phyloP scores from a whole-genome alignment of 306 rosid species.

The Rubus parviflorus region DNA sequence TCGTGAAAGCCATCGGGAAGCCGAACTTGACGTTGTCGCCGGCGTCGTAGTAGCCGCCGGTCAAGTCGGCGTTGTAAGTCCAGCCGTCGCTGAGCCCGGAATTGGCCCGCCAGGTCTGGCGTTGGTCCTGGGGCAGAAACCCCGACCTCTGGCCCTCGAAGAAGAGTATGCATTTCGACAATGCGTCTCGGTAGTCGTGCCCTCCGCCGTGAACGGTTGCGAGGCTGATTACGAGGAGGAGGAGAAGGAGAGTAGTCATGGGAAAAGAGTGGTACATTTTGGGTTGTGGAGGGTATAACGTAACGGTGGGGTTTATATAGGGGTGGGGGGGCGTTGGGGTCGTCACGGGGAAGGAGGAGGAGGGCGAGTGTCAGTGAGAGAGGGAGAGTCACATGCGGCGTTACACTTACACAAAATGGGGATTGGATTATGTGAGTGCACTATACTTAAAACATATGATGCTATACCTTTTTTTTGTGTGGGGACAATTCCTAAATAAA shows the following conservation, averaged over 20 bases:
- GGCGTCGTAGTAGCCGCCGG: slow-evolving; percentile 96
- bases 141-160: slow-evolving; percentile 95
- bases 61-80: slow-evolving; percentile 62
- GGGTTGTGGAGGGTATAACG: neutral
- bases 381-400: slow-evolving; percentile 6
- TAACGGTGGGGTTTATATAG: slow-evolving; percentile 16
- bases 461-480: neutral
- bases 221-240: neutral
- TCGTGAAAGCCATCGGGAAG: slow-evolving; percentile 92
- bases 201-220: neutral
- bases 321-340: slow-evolving; percentile 18
- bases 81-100: slow-evolving; percentile 82
- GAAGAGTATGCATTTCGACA: slow-evolving; percentile 71
- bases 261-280: neutral
- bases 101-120: slow-evolving; percentile 56
- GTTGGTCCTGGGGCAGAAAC: slow-evolving; percentile 61
- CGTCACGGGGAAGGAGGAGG: slow-evolving; percentile 67
- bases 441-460: neutral
- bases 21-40: slow-evolving; percentile 89
- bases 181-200: slow-evolving; percentile 72
- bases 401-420: neutral
- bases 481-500: neutral
- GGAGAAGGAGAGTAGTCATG: slow-evolving; percentile 19
- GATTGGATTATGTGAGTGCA: slow-evolving; percentile 1
- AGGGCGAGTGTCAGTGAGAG: slow-evolving; percentile 27